Evolutionary conservation across 306 rosid genomes (phyloP).

Genomic region (Lotus japonicus): DNA sequence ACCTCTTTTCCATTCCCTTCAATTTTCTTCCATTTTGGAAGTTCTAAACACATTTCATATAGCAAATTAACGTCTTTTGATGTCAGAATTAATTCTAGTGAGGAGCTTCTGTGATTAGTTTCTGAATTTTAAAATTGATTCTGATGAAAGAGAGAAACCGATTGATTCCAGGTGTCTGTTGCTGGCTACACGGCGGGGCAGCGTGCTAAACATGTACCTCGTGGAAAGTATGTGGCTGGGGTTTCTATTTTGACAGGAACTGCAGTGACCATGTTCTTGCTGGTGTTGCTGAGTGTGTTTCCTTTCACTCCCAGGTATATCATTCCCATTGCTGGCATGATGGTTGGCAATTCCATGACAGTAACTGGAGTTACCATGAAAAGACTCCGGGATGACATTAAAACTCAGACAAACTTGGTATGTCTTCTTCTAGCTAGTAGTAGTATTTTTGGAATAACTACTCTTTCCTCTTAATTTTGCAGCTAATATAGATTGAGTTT

Average conservation of each 20-base stretch:
- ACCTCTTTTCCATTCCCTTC: too few relatives aligned
- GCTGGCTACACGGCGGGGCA: slow-evolving; percentile 96
- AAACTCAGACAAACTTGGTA: slow-evolving; percentile 68
- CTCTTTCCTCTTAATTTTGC: too few relatives aligned
- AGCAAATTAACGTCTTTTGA: too few relatives aligned
- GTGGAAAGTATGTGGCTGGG: slow-evolving; percentile 74
- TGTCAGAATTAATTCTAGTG: too few relatives aligned
- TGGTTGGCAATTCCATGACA: slow-evolving; percentile 95
- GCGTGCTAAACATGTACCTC: slow-evolving; percentile 84
- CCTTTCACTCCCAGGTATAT: slow-evolving; percentile 94
- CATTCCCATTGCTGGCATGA: slow-evolving; percentile 90
- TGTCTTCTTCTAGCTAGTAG: neutral
- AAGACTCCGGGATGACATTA: slow-evolving; percentile 78
- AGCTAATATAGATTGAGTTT: too few relatives aligned
- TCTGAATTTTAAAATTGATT: too few relatives aligned
- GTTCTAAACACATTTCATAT: too few relatives aligned
- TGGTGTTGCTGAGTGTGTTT: slow-evolving; percentile 58
- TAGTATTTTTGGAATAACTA: too few relatives aligned
- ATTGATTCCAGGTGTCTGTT: slow-evolving; percentile 53
- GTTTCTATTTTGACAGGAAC: slow-evolving; percentile 82
- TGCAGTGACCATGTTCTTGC: slow-evolving; percentile 61
- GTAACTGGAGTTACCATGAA: slow-evolving; percentile 97
- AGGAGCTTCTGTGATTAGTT: too few relatives aligned
- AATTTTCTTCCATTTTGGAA: too few relatives aligned
- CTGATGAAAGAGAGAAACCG: too few relatives aligned